Base-by-base conservation (phyloP, 345 rosid genomes). In the Erucastrum elatum region DNA sequence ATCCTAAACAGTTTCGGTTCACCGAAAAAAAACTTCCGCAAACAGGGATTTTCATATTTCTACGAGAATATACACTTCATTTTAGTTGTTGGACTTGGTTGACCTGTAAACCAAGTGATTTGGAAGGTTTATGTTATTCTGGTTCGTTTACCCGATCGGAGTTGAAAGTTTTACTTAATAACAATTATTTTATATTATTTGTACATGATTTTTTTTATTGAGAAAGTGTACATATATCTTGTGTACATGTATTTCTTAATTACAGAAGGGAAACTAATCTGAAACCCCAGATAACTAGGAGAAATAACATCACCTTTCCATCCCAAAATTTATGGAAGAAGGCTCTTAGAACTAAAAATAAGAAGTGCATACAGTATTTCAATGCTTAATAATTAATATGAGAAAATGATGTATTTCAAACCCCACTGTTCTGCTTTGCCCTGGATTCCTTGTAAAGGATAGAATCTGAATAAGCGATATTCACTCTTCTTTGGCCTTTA, bases 391-490 rank as follows among this genome's bases (percentile, higher is more conserved):
- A 71, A 8, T n/a, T 26, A 6, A 7, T 21, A 55, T 5, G 17
- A 75, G 13, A 58, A 67, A n/a, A 41, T 59, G 16, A 15, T 62
- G 3, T 69, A 29, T 62, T 33, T 78, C 51, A 78, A 58, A 66
- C 25, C 7, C 37, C 63, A 46, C 34, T 15, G 66, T 53, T 74
- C 25, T 73, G 69, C 59, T 69, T 68, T 34, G 46, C 68, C 49
- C 21, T 71, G 2, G 76, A 75, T 37, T 75, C 75, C 37, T 70
- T 78, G 70, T 84, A 85, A 69, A 82, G 74, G 6, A 74, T 76
- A 72, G 87, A 80, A 83, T 84, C 90, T 5, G 85, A 84, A 68
- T 77, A 79, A 70, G 84, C 75, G 8, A 83, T 63, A 53, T 76
- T 58, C 58, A 72, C 77, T 58, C 61, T 73, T 76, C 58, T 13